Evolutionary conservation across 345 rosid genomes (phyloP), one percentile per base, ranked within the genome.

Genomic region (Brassica cretica): DNA sequence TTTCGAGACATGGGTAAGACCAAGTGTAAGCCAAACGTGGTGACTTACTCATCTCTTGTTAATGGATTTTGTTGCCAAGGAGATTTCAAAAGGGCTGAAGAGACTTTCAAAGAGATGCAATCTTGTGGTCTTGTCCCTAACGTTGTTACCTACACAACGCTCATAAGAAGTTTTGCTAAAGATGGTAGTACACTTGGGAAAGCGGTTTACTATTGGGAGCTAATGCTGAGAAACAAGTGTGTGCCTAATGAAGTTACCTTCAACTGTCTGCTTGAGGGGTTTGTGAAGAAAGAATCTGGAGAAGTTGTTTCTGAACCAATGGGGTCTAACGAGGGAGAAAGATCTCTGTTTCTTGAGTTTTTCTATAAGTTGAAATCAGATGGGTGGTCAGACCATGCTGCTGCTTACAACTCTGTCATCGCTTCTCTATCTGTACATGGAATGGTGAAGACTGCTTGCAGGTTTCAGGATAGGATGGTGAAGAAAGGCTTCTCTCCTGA

Each of bases 1-100:
- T 86, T 89, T 46, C 86, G 85, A 21, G 82, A 85, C 77, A 90
- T 91, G 98, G 27, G 76, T 68, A 88, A 86, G 80, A 67, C 39
- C 56, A 90, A 86, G 21, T 84, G 86, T 87, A 88, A 88, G 80
- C 93, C 97, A 68, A 91, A 91, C 73, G 91, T 88, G 30, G 91
- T 94, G 64, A 89, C 91, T 12, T 89, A 87, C 78, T 87, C 98
- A 21, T 88, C 88, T 63, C 86, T 94, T 68, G 82, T 94, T 74
- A 82, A 90, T 80, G 97, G 95, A 21, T 87, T 90, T 81, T 90
- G 91, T 78, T 75, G 84, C 59, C 65, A 35, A 24, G 88, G 96
- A 55, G 89, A 91, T 69, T 84, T 82, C 64, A 67, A 29, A 27
- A 53, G 15, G 46, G 98, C 98, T 70, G 91, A 92, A 74, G 82